A percentile compares a stretch with the other conserved stretches of the same genome.
Evolutionary conservation across 441 rosid genomes (phyloP).

Genomic region (Cnidoscolus chayamansa): DNA sequence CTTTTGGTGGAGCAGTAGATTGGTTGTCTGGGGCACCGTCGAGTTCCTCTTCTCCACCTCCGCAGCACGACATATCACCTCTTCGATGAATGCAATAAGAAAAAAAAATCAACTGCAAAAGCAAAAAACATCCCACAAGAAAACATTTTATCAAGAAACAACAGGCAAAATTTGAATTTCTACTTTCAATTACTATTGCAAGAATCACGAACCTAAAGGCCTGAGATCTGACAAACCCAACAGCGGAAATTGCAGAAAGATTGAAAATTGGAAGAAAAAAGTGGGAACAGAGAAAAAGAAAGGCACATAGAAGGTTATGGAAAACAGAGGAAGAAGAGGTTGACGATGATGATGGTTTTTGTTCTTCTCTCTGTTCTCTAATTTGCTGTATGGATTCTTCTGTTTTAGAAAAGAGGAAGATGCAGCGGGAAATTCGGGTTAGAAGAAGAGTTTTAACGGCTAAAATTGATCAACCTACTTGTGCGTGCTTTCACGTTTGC

Average conservation of each 20-base stretch:
- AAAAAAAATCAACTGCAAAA: neutral
- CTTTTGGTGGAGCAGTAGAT: constrained; percentile 63
- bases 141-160: neutral
- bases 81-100: neutral
- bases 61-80: constrained; percentile 73
- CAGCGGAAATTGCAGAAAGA: neutral
- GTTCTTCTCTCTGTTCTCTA: constrained; percentile 10
- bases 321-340: neutral
- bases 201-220: constrained; percentile 19
- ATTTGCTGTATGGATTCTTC: neutral
- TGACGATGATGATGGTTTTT: constrained; percentile 3
- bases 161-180: neutral
- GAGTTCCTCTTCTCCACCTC: constrained; percentile 74
- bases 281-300: neutral
- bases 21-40: constrained; percentile 62
- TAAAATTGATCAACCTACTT: constrained; percentile 21
- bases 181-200: too few species aligned
- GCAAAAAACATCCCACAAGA: too few species aligned
- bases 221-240: constrained; percentile 23
- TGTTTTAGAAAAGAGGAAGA: constrained; percentile 10
- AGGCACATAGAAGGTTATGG: neutral
- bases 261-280: constrained; percentile 1
- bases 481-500: constrained; percentile 40
- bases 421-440: constrained; percentile 45
- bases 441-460: constrained; percentile 23